A percentile compares a stretch with the other conserved stretches of the same genome.
These are phyloP conservation scores for Xylariaceae sp. DNA, from an alignment of 2,329 filamentous ascomycete species.

Conservation along the genomic window DNA sequence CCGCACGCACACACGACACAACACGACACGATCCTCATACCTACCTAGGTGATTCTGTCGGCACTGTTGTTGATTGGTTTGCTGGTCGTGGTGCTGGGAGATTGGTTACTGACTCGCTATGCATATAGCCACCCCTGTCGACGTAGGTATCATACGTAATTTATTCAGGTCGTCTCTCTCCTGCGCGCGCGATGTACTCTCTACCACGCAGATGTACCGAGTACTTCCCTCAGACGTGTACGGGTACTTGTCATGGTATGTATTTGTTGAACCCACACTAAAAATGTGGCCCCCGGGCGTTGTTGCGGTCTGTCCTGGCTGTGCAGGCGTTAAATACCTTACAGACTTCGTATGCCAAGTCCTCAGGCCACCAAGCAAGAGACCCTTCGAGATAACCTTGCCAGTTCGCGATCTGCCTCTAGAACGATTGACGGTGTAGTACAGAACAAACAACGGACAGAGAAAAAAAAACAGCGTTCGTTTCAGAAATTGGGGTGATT, in stretches of 20 bases:
- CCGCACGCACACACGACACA: background rate
- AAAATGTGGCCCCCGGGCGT: constrained; percentile 14
- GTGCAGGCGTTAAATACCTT: background rate
- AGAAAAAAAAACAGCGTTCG: background rate
- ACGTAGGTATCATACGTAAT: constrained; percentile 20
- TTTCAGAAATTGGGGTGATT: background rate
- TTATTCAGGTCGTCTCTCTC: constrained; percentile 11
- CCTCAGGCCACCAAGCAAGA: constrained; percentile 1
- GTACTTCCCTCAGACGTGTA: background rate
- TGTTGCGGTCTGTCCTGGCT: constrained; percentile 12
- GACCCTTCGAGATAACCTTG: background rate
- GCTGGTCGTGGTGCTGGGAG: constrained; percentile 19
- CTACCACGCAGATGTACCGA: background rate
- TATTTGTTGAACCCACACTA: background rate
- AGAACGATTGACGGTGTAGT: background rate
- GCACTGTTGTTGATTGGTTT: constrained; percentile 14
- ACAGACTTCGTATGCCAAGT: background rate
- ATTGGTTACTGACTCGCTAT: constrained; percentile 23
- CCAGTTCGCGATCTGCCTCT: background rate
- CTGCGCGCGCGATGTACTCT: background rate
- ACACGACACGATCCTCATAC: background rate
- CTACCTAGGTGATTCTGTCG: constrained; percentile 2
- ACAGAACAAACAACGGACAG: background rate
- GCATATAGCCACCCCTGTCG: constrained; percentile 17
- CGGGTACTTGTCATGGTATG: background rate